Evolutionary conservation across 2,329 filamentous ascomycete genomes (phyloP).

Genomic region (Zymoseptoria pseudotritici): DNA sequence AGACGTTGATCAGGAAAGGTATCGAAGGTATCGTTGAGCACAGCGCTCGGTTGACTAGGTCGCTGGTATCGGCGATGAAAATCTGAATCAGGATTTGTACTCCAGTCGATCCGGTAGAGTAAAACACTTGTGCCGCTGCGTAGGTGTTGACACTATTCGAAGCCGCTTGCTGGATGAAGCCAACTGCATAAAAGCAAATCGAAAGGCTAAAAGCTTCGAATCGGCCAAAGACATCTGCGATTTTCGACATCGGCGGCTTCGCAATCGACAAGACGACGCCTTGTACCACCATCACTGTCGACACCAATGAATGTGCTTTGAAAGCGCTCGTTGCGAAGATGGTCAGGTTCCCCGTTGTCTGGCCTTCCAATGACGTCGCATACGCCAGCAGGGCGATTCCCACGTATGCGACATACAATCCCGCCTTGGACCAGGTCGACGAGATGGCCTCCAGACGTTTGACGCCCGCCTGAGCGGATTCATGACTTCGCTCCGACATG

Average conservation of each 20-base stretch:
- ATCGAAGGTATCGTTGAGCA: slow-evolving; percentile 52
- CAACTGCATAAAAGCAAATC: slow-evolving; percentile 48
- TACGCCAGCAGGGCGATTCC: slow-evolving; percentile 46
- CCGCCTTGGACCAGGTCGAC: slow-evolving; percentile 41
- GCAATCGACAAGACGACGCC: slow-evolving; percentile 56
- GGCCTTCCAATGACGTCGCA: slow-evolving; percentile 58
- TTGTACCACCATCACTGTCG: slow-evolving; percentile 57
- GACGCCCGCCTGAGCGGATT: slow-evolving; percentile 40
- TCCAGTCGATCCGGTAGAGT: slow-evolving; percentile 53
- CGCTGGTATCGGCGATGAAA: slow-evolving; percentile 57
- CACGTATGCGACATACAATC: slow-evolving; percentile 42
- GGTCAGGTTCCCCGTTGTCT: slow-evolving; percentile 54
- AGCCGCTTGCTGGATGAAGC: slow-evolving; percentile 51
- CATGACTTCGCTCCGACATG: slow-evolving; percentile 20
- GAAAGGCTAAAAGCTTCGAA: slow-evolving; percentile 52
- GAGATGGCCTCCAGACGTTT: slow-evolving; percentile 43
- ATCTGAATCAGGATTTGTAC: slow-evolving; percentile 57
- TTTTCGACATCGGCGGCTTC: slow-evolving; percentile 55
- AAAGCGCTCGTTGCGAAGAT: slow-evolving; percentile 62
- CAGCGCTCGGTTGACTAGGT: slow-evolving; percentile 52
- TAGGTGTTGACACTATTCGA: slow-evolving; percentile 50
- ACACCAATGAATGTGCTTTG: slow-evolving; percentile 55
- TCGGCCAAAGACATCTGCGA: slow-evolving; percentile 56
- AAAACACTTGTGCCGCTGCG: slow-evolving; percentile 53
- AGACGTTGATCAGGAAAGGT: slow-evolving; percentile 55